Base-by-base conservation (phyloP, 176 grass and related monocot genomes). In the Eremochloa ophiuroides region DNA sequence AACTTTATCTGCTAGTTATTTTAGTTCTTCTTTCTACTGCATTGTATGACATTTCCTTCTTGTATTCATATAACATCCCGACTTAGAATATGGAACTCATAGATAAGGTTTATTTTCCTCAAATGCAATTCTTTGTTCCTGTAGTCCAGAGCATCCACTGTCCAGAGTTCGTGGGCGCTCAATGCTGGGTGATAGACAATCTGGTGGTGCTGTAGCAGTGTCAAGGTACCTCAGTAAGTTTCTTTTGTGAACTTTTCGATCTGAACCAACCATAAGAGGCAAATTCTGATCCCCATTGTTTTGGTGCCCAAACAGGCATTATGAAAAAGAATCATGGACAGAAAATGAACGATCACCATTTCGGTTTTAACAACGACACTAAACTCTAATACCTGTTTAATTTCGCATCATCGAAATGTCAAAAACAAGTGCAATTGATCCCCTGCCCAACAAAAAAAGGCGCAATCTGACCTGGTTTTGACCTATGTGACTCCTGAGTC, bases 191-290 rank as follows among this genome's bases (percentile, higher is more conserved):
- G 86, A 91, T 82, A 93, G 84, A 87, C 92, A 93, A 74, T 88
- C 85, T 38, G 71, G 75, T 63, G 82, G 89, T 81, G 78, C 71
- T 85, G 88, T 93, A 79, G 88, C 88, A 77, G 78, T 89, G 85
- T 91, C 95, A 93, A 98, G 95, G 95, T 98, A 92, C 88, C 85
- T 97, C 62, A 89, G 86, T 93, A 93, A 93, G 87, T 95, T 84
- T 70, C 80, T 87, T 35, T 71, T 82, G 81, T 91, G 70, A 86
- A 77, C 62, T 66, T 75, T 86, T 73, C 10, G 61, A 75, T 66
- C 15, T 79, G 2, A 70, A 37, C 69, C 37, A 76, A 44, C 56
- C n/a, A 78, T 61, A 87, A 87, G 12, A 67, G 71, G 31, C 20
- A 73, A 69, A 78, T 80, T 30, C 29, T 65, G 41, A 83, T 50